Conservation (phyloP, 208 protist species). For the Crithidia expoeki region DNA sequence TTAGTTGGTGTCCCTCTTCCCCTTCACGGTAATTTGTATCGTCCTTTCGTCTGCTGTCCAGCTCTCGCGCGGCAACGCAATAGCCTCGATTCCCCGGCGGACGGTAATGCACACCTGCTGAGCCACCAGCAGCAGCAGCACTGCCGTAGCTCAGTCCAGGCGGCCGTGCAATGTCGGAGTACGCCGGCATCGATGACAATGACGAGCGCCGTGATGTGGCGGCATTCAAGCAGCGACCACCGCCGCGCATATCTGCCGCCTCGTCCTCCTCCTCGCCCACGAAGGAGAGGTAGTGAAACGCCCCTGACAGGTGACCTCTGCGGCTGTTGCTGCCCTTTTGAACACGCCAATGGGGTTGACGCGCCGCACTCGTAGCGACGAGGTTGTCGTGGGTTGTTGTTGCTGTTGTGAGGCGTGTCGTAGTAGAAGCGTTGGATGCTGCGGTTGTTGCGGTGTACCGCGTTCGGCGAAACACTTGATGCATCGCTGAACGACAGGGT, state of each 20-base stretch:
- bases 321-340: neutral
- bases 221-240: too few relatives aligned
- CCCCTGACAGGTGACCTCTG: too few relatives aligned
- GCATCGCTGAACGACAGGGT: neutral
- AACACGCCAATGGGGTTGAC: neutral
- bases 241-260: too few relatives aligned
- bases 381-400: too few relatives aligned
- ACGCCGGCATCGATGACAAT: too few relatives aligned
- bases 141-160: neutral
- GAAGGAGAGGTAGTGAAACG: constrained; percentile 1
- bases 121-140: neutral
- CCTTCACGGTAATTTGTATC: neutral
- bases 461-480: constrained; percentile 5
- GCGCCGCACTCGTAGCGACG: neutral
- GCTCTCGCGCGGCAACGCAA: neutral
- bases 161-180: neutral
- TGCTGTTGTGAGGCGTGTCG: neutral
- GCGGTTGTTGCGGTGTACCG: constrained; percentile 10
- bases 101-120: neutral
- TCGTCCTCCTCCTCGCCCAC: neutral
- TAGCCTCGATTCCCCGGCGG: constrained; percentile 3
- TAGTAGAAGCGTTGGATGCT: neutral
- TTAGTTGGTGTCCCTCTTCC: neutral
- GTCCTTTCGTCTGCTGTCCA: too few relatives aligned
- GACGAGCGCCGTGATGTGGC: too few relatives aligned